These are phyloP conservation scores for Syncephalastrum sp. DNA, from an alignment of 371 early-diverging fungal species.

Conservation along the genomic window DNA sequence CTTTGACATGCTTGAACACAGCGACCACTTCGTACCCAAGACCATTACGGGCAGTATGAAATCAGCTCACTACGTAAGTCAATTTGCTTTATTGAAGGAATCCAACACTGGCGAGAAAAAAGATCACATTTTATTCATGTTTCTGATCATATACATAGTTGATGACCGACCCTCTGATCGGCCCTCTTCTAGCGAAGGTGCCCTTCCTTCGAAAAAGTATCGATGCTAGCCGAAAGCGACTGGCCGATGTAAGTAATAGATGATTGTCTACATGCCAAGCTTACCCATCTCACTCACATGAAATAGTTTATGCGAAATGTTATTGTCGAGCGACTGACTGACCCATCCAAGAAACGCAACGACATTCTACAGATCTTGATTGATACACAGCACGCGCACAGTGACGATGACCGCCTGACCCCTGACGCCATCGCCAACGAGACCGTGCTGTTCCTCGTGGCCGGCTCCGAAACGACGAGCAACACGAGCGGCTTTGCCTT, in stretches of 20 bases:
- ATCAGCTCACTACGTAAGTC: constrained; percentile 5
- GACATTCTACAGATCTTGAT: constrained; percentile 43
- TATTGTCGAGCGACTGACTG: constrained; percentile 26
- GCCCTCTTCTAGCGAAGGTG: constrained; percentile 1
- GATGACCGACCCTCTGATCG: constrained; percentile 3
- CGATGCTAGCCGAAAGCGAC: neutral
- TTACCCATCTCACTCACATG: neutral
- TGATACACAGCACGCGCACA: constrained; percentile 21
- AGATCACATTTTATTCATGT: neutral
- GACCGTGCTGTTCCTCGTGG: constrained; percentile 35
- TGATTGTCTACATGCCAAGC: neutral
- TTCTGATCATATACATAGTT: neutral
- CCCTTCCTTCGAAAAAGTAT: neutral
- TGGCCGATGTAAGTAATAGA: neutral
- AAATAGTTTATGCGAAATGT: constrained; percentile 29
- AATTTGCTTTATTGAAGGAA: too few relatives aligned
- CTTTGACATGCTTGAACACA: constrained; percentile 45
- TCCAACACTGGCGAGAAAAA: neutral
- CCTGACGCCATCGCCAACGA: constrained; percentile 32
- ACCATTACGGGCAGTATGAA: constrained; percentile 11
- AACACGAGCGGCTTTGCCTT: constrained; percentile 36
- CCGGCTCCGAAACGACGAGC: constrained; percentile 43
- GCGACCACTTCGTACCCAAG: constrained; percentile 32
- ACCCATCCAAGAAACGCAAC: constrained; percentile 18
- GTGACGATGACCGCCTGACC: constrained; percentile 27